Evolutionary conservation across 257 asterid species (phyloP), one percentile per base, ranked within the genome.

Genomic region (Solanum stenotomum): DNA sequence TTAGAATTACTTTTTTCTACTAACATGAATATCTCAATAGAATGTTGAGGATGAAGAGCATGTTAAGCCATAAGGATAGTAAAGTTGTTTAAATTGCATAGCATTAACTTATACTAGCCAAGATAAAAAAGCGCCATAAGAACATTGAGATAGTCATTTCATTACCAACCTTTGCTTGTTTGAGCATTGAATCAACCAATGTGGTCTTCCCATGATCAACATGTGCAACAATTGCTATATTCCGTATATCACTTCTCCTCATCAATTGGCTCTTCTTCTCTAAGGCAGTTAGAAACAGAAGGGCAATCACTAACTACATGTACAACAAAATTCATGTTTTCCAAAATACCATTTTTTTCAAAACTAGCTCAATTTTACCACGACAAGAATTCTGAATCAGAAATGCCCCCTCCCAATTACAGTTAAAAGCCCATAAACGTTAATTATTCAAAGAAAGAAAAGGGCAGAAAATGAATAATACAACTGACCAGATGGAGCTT

Each of bases 191-290:
- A 94, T 97, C 99, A 86, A 97, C 99, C 90, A 97, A 89, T 49
- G 99, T 97, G 85, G 99, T 97, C 94, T 97, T 97, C 91, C 99
- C 99, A 84, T 97, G 99, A 92, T 97, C 99, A 11, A 97, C 99
- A 87, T 97, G 99, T n/a, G 99, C 99, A 89, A 97, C 99, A 87
- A 97, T 96, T 34, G 99, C 99, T 83, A 97, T 96, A 91, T 96
- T 97, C 68, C 99, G 93, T 89, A 97, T 90, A 87, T 93, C 99
- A 85, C 67, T 90, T 91, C 99, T 94, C 92, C 99, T 93, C 35
- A 92, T 86, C 93, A 97, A 85, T 88, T 94, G 97, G 87, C 33
- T 65, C 94, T 88, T 94, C 82, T 85, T 92, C 91, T 94, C 99
- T 95, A 88, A 87, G 35, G 90, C 81, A 87, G 79, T 85, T 49